A percentile compares a stretch with the other conserved stretches of the same genome.
phyloP scores from a whole-genome alignment of 345 rosid genomes.

The Salix caprea region DNA sequence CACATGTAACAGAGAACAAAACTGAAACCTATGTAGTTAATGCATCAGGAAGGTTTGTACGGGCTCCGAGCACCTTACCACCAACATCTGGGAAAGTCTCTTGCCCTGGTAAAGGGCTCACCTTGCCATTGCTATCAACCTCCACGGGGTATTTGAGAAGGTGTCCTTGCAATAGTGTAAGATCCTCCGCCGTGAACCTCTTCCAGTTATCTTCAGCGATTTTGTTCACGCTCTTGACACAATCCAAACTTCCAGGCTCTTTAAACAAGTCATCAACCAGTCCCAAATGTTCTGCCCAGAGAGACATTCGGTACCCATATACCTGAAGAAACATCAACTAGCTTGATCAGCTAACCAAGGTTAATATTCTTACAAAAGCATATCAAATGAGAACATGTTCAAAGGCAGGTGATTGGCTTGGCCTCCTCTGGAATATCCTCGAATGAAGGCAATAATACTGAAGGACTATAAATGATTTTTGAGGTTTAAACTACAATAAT shows the following conservation, averaged over 20 bases:
- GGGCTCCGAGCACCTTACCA: constrained; percentile 67
- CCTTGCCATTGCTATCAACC: constrained; percentile 50
- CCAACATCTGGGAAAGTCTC: constrained; percentile 84
- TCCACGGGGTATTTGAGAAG: constrained; percentile 62
- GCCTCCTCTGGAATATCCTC: neutral
- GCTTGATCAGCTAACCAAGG: neutral
- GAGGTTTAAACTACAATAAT: neutral
- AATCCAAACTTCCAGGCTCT: constrained; percentile 50
- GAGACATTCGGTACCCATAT: constrained; percentile 75
- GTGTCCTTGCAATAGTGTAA: constrained; percentile 58
- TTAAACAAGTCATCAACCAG: constrained; percentile 39
- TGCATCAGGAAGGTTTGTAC: constrained; percentile 62
- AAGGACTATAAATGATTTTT: neutral
- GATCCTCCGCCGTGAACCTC: constrained; percentile 40
- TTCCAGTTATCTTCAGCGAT: constrained; percentile 76
- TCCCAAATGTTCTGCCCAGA: constrained; percentile 90
- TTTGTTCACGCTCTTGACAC: constrained; percentile 56
- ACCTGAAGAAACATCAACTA: constrained; percentile 34
- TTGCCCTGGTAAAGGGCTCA: constrained; percentile 47
- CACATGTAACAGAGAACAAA: neutral
- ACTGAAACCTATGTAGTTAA: constrained; percentile 47
- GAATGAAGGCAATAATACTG: neutral
- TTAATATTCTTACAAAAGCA: neutral
- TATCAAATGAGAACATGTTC: neutral
- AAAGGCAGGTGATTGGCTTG: neutral